These are phyloP conservation scores for Hyphodiscus sp. DNA, from an alignment of 2,329 filamentous ascomycete species.

Conservation along the genomic window DNA sequence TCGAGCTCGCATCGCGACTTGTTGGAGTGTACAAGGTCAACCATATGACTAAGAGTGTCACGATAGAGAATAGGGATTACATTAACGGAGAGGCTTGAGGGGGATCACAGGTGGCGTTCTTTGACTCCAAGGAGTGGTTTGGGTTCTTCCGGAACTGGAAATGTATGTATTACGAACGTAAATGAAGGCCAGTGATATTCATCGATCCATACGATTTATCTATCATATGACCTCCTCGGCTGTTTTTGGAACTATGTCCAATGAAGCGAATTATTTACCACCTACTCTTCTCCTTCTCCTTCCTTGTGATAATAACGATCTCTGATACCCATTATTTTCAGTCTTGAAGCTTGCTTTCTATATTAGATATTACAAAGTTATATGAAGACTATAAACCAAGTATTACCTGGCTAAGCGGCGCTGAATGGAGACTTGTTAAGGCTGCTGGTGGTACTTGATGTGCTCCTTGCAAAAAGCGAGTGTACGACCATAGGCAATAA, in stretches of 20 bases:
- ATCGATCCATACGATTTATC: too few species aligned
- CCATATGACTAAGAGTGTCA: constrained; percentile 94
- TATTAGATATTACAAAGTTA: too few species aligned
- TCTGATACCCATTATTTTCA: too few species aligned
- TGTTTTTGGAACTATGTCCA: too few species aligned
- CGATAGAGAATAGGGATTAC: constrained; percentile 82
- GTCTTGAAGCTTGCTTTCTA: too few species aligned
- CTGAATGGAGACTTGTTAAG: constrained; percentile 4
- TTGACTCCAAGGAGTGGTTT: not conserved
- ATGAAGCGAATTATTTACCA: too few species aligned
- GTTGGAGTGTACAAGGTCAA: constrained; percentile 99
- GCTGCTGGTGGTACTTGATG: not conserved
- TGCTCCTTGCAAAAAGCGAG: not conserved
- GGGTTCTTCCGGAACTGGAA: not conserved
- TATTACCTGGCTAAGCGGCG: too few species aligned
- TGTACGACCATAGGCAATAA: too few species aligned
- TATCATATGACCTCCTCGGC: too few species aligned
- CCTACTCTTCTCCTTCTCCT: too few species aligned
- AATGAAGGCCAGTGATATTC: constrained; percentile 7
- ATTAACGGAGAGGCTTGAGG: constrained; percentile 21
- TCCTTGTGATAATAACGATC: too few species aligned
- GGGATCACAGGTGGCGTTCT: constrained; percentile 4
- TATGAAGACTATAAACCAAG: too few species aligned
- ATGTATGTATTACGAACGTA: constrained; percentile 14
- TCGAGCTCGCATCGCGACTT: constrained; percentile 89